Evolutionary conservation across 805 yeast genomes (phyloP).

Genomic region (Kazachstania viticola): DNA sequence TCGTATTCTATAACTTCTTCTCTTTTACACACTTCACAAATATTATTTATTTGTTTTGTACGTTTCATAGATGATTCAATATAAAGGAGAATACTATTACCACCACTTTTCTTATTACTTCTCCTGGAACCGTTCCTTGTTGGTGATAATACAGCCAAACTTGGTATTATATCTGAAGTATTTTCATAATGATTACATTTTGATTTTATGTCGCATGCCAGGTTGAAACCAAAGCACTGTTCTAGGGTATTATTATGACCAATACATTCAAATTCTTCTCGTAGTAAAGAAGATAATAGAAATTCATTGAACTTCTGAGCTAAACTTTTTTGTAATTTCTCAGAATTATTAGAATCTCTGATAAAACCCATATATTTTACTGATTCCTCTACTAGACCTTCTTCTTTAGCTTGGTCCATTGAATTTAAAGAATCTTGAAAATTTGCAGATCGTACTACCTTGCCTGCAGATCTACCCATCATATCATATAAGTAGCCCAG

Average conservation of each 20-base stretch:
- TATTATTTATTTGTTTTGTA: constrained; percentile 36
- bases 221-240: constrained; percentile 24
- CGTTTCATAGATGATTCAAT: constrained; percentile 53
- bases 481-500: constrained; percentile 85
- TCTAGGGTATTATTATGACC: constrained; percentile 16
- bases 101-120: constrained; percentile 24
- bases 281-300: constrained; percentile 14
- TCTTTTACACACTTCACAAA: constrained; percentile 41
- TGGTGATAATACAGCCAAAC: constrained; percentile 21
- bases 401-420: constrained; percentile 35
- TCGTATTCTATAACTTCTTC: constrained; percentile 45
- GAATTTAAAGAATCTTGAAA: constrained; percentile 46
- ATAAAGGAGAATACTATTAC: constrained; percentile 38
- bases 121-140: constrained; percentile 17
- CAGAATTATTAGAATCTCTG: constrained; percentile 12
- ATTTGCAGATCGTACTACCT: constrained; percentile 72
- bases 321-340: constrained; percentile 8
- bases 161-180: constrained; percentile 11
- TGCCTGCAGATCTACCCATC: constrained; percentile 72
- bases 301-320: constrained; percentile 21
- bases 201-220: constrained; percentile 15
- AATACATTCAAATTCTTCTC: constrained; percentile 19
- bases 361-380: constrained; percentile 1
- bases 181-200: constrained; percentile 18
- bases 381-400: constrained; percentile 44